Evolutionary conservation across 257 asterid species (phyloP).

Genomic region (Solanum piurae): DNA sequence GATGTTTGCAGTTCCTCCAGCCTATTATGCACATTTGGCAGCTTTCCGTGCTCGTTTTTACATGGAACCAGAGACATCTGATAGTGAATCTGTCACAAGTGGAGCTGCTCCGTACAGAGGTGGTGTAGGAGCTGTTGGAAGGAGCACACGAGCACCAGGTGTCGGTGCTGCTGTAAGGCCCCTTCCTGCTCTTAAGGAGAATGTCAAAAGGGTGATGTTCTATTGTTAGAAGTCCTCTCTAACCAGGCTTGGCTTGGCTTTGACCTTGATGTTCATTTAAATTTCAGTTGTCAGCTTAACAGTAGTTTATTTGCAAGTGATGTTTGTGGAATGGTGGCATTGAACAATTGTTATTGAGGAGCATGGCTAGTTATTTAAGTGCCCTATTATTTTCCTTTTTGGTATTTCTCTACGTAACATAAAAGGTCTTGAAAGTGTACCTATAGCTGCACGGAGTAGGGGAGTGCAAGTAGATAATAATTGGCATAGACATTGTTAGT

Average conservation of each 20-base stretch:
- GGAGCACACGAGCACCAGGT: slow-evolving; percentile 49
- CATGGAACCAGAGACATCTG: slow-evolving; percentile 89
- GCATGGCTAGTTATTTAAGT: not conserved
- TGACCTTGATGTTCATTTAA: not conserved
- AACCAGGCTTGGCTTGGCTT: not conserved
- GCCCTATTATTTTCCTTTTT: not conserved
- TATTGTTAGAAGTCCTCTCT: slow-evolving; percentile 34
- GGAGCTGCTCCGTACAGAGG: slow-evolving; percentile 55
- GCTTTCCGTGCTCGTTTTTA: slow-evolving; percentile 98
- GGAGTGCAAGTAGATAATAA: not conserved
- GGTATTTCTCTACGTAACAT: not conserved
- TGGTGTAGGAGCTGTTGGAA: slow-evolving; percentile 28
- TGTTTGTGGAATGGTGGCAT: not conserved
- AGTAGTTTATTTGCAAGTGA: not conserved
- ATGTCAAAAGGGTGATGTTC: slow-evolving; percentile 86
- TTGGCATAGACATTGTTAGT: not conserved
- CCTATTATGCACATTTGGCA: slow-evolving; percentile 88
- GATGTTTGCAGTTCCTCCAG: slow-evolving; percentile 77
- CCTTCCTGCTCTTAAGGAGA: slow-evolving; percentile 83
- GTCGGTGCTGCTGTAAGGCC: slow-evolving; percentile 64
- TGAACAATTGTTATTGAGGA: not conserved
- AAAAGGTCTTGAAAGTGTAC: not conserved
- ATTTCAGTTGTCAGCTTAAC: not conserved
- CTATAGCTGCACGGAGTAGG: not conserved
- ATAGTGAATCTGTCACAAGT: slow-evolving; percentile 62